Percentiles rank a stretch among this genome's conserved stretches.
Conservation (phyloP, 1,139 yeast genomes). For the Candida freyschussii region DNA sequence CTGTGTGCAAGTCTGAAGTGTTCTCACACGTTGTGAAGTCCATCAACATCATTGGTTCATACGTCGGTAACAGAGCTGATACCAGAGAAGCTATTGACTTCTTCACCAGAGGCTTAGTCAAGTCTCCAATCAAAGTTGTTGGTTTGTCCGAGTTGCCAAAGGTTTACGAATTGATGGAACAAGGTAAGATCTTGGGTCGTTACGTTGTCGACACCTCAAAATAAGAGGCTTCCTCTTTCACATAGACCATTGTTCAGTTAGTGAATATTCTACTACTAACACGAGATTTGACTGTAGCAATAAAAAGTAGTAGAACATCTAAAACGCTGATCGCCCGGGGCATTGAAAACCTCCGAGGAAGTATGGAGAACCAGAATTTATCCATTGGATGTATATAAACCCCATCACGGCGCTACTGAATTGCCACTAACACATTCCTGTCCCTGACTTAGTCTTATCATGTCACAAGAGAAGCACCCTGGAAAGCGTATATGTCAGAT, state of each 20-base stretch:
- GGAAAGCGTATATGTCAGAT: slow-evolving; percentile 35
- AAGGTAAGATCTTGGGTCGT: slow-evolving; percentile 60
- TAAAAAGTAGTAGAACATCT: too few species aligned
- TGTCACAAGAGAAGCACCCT: slow-evolving; percentile 21
- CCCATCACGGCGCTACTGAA: too few species aligned
- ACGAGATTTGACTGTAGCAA: too few species aligned
- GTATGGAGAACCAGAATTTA: neutral
- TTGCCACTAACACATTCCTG: neutral
- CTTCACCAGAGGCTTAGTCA: slow-evolving; percentile 57
- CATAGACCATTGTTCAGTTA: too few species aligned
- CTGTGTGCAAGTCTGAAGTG: slow-evolving; percentile 49
- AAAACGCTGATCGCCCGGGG: too few species aligned
- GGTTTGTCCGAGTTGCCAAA: slow-evolving; percentile 52
- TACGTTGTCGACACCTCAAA: slow-evolving; percentile 57
- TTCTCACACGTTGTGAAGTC: slow-evolving; percentile 56
- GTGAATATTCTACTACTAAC: too few species aligned
- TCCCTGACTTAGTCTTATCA: neutral
- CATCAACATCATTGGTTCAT: slow-evolving; percentile 54
- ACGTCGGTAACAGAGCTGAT: slow-evolving; percentile 71
- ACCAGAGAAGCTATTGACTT: slow-evolving; percentile 65
- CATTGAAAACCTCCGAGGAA: too few species aligned
- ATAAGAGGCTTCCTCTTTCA: slow-evolving; percentile 23
- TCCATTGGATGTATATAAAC: neutral
- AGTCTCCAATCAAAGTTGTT: slow-evolving; percentile 57
- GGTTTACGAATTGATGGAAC: slow-evolving; percentile 53